A percentile compares a stretch with the other conserved stretches of the same genome.
Conservation (phyloP, 345 rosid genomes). For the Gossypium longicalyx region DNA sequence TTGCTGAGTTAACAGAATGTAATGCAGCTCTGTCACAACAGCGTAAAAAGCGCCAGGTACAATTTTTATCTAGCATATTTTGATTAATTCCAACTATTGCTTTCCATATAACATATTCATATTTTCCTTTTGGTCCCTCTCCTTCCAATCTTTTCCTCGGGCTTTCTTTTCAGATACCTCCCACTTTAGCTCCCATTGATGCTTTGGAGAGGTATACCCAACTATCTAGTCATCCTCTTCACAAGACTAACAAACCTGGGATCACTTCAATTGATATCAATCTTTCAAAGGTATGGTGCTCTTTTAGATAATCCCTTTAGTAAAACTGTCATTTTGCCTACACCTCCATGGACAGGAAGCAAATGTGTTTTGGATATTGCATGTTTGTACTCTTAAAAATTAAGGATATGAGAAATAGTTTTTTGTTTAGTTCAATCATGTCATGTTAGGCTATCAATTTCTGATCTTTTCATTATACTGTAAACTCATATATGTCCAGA, state of each 20-base stretch:
- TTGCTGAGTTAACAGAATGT: conserved; percentile 76
- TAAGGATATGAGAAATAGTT: conserved; percentile 2
- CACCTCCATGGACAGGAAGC: neutral
- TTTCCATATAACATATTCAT: neutral
- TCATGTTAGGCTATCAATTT: neutral
- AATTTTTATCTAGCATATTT: neutral
- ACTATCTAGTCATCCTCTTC: conserved; percentile 94
- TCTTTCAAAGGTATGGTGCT: conserved; percentile 56
- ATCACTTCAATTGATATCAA: conserved; percentile 68
- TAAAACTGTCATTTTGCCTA: neutral
- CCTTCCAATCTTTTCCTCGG: neutral
- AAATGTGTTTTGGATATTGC: neutral
- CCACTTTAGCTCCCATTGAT: conserved; percentile 62
- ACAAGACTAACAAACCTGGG: conserved; percentile 81
- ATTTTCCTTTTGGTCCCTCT: neutral
- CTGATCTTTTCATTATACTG: neutral
- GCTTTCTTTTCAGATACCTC: conserved; percentile 48
- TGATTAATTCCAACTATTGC: neutral
- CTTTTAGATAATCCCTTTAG: neutral
- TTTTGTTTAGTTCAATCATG: neutral
- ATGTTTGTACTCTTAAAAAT: neutral
- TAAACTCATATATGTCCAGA: neutral
- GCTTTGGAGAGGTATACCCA: conserved; percentile 82
- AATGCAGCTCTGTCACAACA: conserved; percentile 86
- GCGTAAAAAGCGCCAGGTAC: conserved; percentile 80